These are phyloP conservation scores for Podila clonocystis DNA, from an alignment of 192 early-diverging fungal genomes.

Conservation along the genomic window DNA sequence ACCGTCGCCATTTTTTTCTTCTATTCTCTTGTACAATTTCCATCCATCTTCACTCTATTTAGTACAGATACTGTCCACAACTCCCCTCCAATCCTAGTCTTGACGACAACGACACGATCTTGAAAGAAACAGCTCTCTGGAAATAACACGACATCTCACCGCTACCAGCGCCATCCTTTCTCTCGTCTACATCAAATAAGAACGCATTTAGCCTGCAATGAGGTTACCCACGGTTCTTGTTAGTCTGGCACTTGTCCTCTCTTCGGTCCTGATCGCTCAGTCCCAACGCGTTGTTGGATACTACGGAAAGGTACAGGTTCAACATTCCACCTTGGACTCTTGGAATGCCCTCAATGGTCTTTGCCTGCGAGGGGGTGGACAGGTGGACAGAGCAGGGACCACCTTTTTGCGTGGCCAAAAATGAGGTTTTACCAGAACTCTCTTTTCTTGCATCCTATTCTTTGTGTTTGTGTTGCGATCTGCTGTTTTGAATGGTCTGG, in stretches of 20 bases:
- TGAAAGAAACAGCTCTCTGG: no score
- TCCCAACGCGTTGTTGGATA: constrained; percentile 38
- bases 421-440: no score
- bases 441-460: no score
- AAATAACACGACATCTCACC: background rate
- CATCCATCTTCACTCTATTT: background rate
- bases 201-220: background rate
- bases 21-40: background rate
- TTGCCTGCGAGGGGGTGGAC: no score
- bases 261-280: constrained; percentile 1
- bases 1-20: background rate
- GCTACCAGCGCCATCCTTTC: background rate
- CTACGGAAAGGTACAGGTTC: constrained; percentile 29
- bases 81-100: background rate
- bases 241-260: constrained; percentile 10
- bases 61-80: background rate
- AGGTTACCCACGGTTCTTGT: background rate
- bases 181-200: background rate
- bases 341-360: no score
- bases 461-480: no score
- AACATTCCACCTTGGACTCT: no score
- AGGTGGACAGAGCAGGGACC: no score
- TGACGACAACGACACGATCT: no score
- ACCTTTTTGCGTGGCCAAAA: no score
- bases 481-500: no score